A percentile compares a stretch with the other conserved stretches of the same genome.
Conservation (phyloP, 208 protist species). For the Trypanosoma lewisi region DNA sequence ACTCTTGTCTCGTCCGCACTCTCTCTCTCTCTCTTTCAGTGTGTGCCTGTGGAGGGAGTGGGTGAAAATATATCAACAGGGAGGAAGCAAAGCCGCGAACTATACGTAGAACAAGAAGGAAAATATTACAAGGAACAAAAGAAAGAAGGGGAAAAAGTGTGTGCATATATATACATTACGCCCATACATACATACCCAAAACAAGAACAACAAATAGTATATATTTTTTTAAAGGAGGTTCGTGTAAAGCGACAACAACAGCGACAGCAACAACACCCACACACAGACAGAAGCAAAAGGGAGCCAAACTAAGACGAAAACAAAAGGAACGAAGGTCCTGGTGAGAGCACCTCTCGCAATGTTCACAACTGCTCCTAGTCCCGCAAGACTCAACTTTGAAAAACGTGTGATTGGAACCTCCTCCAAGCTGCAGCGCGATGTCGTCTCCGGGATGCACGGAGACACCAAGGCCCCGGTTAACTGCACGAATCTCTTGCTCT, state of each 20-base stretch:
- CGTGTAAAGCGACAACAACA: no score
- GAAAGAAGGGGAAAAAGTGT: no score
- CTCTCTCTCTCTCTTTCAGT: slow-evolving; percentile 7
- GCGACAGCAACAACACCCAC: neutral
- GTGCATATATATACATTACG: no score
- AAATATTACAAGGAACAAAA: no score
- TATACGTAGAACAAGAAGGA: no score
- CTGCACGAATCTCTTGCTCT: neutral
- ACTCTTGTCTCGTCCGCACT: no score
- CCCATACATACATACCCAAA: no score
- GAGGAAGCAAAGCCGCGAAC: neutral
- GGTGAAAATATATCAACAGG: neutral
- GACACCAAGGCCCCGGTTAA: neutral
- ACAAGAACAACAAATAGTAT: no score
- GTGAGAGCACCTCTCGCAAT: neutral
- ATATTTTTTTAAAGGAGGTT: no score
- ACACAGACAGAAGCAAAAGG: neutral
- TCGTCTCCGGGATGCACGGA: neutral
- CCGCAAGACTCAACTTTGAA: slow-evolving; percentile 21
- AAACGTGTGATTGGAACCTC: slow-evolving; percentile 25
- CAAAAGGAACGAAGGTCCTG: neutral
- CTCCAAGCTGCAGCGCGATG: slow-evolving; percentile 2
- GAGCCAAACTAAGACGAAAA: neutral
- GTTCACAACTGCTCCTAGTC: neutral
- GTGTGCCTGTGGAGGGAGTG: neutral